Evolutionary conservation across 805 yeast genomes (phyloP).

Genomic region (Saccharomycopsis lassenensis): DNA sequence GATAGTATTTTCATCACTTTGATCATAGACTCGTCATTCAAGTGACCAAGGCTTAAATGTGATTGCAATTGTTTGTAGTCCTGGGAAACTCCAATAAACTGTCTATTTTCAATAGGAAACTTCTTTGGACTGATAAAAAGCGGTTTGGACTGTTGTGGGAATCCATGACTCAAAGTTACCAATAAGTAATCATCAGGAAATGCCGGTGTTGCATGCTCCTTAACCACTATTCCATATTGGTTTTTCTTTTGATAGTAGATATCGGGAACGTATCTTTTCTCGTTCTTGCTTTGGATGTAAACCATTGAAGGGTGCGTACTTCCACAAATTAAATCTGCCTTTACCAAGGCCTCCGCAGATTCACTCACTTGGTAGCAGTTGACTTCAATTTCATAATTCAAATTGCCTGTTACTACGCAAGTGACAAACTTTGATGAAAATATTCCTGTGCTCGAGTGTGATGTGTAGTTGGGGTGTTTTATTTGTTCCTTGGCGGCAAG

Average conservation of each 20-base stretch:
- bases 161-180: slow-evolving; percentile 86
- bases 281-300: slow-evolving; percentile 63
- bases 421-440: slow-evolving; percentile 90
- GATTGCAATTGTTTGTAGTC: slow-evolving; percentile 44
- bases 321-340: slow-evolving; percentile 76
- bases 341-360: slow-evolving; percentile 77
- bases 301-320: slow-evolving; percentile 87
- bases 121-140: slow-evolving; percentile 33
- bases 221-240: slow-evolving; percentile 84
- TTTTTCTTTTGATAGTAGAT: slow-evolving; percentile 74
- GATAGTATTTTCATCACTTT: slow-evolving; percentile 29
- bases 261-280: slow-evolving; percentile 84
- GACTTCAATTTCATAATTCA: slow-evolving; percentile 80
- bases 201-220: slow-evolving; percentile 79
- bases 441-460: slow-evolving; percentile 48
- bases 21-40: slow-evolving; percentile 23
- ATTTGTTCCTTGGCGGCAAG: slow-evolving; percentile 77
- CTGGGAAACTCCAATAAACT: slow-evolving; percentile 62
- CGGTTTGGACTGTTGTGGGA: slow-evolving; percentile 47
- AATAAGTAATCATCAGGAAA: slow-evolving; percentile 86
- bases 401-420: slow-evolving; percentile 87
- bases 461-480: slow-evolving; percentile 48
- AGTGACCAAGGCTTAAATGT: slow-evolving; percentile 32
- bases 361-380: slow-evolving; percentile 82
- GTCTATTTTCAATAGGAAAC: slow-evolving; percentile 77